These are phyloP conservation scores for Priceomyces melissophilus DNA, from an alignment of 805 yeast genomes.

Conservation along the genomic window DNA sequence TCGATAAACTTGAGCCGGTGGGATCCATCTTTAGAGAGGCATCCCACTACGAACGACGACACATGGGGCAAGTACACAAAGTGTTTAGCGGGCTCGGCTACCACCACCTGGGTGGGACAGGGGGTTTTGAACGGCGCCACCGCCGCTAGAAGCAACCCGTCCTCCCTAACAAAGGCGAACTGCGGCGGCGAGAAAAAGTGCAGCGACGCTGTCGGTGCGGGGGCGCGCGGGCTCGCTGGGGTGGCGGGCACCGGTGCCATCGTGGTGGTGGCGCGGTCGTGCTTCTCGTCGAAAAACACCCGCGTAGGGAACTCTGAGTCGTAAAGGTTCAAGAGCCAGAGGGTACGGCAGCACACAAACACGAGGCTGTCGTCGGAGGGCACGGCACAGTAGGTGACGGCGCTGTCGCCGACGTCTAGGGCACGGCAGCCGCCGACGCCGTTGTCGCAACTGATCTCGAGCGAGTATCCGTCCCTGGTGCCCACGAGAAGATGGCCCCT, in stretches of 20 bases:
- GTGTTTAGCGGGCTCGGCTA: constrained; percentile 33
- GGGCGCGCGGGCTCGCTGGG: neutral
- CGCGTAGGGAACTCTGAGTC: constrained; percentile 24
- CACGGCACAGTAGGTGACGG: constrained; percentile 17
- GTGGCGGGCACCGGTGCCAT: constrained; percentile 11
- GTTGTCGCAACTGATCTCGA: constrained; percentile 11
- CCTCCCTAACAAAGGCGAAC: constrained; percentile 25
- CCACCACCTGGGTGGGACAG: constrained; percentile 22
- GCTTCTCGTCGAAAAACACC: constrained; percentile 34
- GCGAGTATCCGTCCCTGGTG: constrained; percentile 28
- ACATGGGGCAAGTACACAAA: constrained; percentile 26
- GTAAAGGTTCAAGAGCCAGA: constrained; percentile 32
- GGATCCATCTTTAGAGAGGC: constrained; percentile 23
- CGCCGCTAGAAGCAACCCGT: constrained; percentile 30
- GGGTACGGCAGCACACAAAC: constrained; percentile 21
- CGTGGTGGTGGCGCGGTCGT: constrained; percentile 23
- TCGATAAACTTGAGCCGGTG: constrained; percentile 32
- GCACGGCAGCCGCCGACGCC: constrained; percentile 1
- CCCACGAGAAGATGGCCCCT: constrained; percentile 21
- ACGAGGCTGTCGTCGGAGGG: constrained; percentile 17
- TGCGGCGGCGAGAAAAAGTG: neutral
- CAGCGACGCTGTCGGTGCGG: no score
- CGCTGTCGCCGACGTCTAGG: constrained; percentile 24
- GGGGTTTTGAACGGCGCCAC: constrained; percentile 23
- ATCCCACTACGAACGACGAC: constrained; percentile 27